Percentiles rank a stretch among this genome's conserved stretches.
phyloP scores from a whole-genome alignment of 768 basidiomycete species.

The Rhodotorula diobovata region DNA sequence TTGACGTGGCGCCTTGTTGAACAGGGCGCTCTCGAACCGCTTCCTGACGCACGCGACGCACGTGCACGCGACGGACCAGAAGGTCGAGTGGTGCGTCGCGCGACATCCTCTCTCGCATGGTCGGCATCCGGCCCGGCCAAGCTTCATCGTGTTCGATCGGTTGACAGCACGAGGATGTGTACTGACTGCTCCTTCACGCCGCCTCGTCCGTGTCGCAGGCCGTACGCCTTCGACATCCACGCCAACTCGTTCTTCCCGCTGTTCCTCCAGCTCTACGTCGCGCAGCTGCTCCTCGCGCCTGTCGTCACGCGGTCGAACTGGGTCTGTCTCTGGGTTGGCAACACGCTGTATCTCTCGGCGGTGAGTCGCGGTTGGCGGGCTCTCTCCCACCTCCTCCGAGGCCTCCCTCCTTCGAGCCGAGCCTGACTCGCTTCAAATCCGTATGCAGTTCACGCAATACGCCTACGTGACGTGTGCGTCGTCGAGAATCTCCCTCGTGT shows the following conservation, averaged over 20 bases:
- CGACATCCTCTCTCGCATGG: too few relatives aligned
- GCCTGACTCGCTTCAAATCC: conserved; percentile 42
- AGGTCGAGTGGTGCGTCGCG: conserved; percentile 27
- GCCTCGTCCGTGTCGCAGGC: too few relatives aligned
- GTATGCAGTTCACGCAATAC: conserved; percentile 67
- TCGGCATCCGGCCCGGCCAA: too few relatives aligned
- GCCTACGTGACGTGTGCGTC: conserved; percentile 65
- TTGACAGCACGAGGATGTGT: too few relatives aligned
- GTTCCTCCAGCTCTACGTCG: conserved; percentile 81
- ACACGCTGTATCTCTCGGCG: conserved; percentile 78
- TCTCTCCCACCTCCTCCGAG: not conserved
- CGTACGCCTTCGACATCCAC: conserved; percentile 93
- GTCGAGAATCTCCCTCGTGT: not conserved
- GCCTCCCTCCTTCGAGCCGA: too few relatives aligned
- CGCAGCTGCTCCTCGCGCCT: conserved; percentile 78
- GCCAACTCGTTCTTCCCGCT: conserved; percentile 95
- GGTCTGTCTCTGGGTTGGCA: conserved; percentile 90
- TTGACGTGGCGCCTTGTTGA: not conserved
- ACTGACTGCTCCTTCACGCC: too few relatives aligned
- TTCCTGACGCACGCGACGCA: conserved; percentile 42
- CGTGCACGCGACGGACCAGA: conserved; percentile 36
- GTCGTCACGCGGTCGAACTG: conserved; percentile 78
- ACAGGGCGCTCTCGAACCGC: conserved; percentile 37
- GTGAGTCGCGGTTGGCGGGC: not conserved
- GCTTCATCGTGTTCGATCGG: too few relatives aligned